phyloP scores from a whole-genome alignment of 345 rosid genomes.

The Corchorus capsularis region DNA sequence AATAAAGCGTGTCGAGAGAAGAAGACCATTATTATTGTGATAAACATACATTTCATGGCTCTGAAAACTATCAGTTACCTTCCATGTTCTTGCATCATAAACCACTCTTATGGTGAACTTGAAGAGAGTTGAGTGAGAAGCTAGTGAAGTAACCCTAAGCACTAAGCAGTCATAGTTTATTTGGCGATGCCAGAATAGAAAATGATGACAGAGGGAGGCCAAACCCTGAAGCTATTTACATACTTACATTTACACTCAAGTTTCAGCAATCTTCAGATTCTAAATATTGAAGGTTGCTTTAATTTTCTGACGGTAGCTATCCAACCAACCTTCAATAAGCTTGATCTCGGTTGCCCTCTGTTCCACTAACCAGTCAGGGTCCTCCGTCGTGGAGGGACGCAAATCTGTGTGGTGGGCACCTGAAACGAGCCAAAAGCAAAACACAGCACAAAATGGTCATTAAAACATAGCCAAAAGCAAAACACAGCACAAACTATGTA shows the following conservation, averaged over 20 bases:
- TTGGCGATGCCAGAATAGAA: neutral
- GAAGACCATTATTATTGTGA: too few relatives aligned
- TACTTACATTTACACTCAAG: neutral
- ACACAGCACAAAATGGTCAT: neutral
- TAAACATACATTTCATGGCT: too few relatives aligned
- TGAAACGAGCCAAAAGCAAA: slow-evolving; percentile 18
- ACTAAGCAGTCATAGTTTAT: neutral
- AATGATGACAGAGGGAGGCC: neutral
- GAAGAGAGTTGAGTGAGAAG: neutral
- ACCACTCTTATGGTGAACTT: too few relatives aligned
- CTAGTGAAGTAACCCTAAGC: neutral
- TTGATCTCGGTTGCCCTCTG: slow-evolving; percentile 70
- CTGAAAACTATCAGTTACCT: too few relatives aligned
- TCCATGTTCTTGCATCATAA: too few relatives aligned
- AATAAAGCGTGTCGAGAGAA: too few relatives aligned
- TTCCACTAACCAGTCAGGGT: slow-evolving; percentile 80
- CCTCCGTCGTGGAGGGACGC: slow-evolving; percentile 67
- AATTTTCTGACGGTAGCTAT: slow-evolving; percentile 40
- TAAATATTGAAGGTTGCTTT: slow-evolving; percentile 38
- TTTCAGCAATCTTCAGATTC: neutral
- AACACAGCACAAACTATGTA: neutral
- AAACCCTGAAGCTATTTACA: neutral
- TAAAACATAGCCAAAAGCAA: neutral
- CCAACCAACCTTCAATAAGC: slow-evolving; percentile 76
- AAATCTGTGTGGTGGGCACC: slow-evolving; percentile 92